Percentiles rank a stretch among this genome's conserved stretches.
phyloP scores from a whole-genome alignment of 257 asterid species.

The Ocimum tenuiflorum region DNA sequence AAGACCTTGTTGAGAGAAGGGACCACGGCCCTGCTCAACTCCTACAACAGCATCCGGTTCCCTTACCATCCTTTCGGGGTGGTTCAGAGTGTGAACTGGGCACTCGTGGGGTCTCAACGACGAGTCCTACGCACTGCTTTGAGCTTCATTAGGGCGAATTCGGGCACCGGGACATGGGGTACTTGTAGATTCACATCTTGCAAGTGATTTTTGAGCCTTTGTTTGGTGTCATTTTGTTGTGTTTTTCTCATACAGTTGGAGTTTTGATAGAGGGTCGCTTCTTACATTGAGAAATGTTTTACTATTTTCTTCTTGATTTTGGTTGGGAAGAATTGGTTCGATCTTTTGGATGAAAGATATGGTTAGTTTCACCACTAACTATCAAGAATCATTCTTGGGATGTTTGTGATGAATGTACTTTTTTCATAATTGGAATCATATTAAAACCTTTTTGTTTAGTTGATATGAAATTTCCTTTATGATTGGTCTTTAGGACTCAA shows the following conservation, averaged over 20 bases:
- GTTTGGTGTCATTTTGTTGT: background rate
- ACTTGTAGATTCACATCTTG: constrained; percentile 65
- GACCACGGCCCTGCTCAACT: constrained; percentile 76
- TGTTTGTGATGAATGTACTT: too few relatives aligned
- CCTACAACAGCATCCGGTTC: constrained; percentile 61
- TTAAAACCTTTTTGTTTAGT: too few relatives aligned
- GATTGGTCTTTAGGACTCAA: too few relatives aligned
- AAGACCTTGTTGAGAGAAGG: constrained; percentile 80
- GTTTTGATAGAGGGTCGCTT: constrained; percentile 1
- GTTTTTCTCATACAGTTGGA: background rate
- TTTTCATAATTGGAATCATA: too few relatives aligned
- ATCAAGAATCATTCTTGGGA: too few relatives aligned
- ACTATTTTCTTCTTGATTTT: too few relatives aligned
- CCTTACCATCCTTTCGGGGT: constrained; percentile 62
- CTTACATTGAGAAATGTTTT: background rate
- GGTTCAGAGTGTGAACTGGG: constrained; percentile 52
- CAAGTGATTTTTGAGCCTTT: constrained; percentile 33
- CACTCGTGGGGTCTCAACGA: constrained; percentile 53
- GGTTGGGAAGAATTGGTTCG: too few relatives aligned
- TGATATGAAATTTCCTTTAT: too few relatives aligned
- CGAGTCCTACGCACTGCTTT: constrained; percentile 60
- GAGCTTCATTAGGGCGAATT: constrained; percentile 69
- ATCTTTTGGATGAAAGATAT: too few relatives aligned
- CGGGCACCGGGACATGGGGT: constrained; percentile 38
- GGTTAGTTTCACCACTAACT: too few relatives aligned